Conservation (phyloP, 257 asterid species). For the Avicennia marina region DNA sequence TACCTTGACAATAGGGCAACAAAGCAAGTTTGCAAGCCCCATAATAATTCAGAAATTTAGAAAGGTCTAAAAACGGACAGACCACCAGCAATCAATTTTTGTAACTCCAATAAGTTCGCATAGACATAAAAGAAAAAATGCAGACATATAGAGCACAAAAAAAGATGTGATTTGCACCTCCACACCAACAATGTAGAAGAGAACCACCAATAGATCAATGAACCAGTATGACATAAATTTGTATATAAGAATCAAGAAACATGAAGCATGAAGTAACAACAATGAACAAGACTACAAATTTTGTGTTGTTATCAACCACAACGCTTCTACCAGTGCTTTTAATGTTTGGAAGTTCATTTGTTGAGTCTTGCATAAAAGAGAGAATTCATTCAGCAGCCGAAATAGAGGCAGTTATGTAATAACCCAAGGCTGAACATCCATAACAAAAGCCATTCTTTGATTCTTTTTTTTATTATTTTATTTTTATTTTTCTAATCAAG, state of each 20-base stretch:
- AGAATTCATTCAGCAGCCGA: neutral
- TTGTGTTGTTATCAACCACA: constrained; percentile 47
- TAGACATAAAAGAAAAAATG: no score
- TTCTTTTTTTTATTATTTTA: no score
- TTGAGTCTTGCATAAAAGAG: constrained; percentile 32
- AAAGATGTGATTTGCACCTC: constrained; percentile 33
- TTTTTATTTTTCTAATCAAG: no score
- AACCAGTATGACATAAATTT: constrained; percentile 56
- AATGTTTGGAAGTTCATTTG: constrained; percentile 34
- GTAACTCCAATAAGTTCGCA: no score
- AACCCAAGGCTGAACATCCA: no score
- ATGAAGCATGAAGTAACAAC: constrained; percentile 55
- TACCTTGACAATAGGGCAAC: constrained; percentile 49
- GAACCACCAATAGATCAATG: constrained; percentile 48
- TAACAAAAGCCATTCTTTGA: no score
- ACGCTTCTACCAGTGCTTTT: constrained; percentile 31
- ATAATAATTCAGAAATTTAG: no score
- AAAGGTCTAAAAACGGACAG: no score
- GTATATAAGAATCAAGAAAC: constrained; percentile 48
- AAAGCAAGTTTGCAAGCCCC: constrained; percentile 55
- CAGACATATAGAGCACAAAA: neutral
- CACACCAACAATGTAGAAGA: constrained; percentile 56
- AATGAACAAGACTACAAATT: constrained; percentile 47
- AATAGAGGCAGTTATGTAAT: no score
- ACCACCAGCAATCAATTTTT: no score